These are phyloP conservation scores for Coemansia sp. DNA, from an alignment of 192 early-diverging fungal genomes.

Conservation along the genomic window DNA sequence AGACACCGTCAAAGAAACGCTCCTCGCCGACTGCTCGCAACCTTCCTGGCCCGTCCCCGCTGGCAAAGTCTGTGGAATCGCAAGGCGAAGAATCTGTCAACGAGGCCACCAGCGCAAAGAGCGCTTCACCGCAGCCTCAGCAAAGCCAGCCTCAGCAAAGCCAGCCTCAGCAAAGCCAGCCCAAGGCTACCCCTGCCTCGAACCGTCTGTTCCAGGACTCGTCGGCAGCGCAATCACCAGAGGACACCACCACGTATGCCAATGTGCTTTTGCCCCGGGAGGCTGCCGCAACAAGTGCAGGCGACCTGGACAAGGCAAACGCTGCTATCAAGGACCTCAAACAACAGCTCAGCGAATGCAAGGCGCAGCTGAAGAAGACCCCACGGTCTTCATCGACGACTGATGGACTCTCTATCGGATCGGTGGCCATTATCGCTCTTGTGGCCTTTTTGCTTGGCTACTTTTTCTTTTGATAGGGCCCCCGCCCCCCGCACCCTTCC, in stretches of 20 bases:
- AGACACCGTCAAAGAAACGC: not conserved
- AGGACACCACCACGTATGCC: conserved; percentile 16
- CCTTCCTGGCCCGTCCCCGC: conserved; percentile 36
- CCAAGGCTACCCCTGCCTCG: conserved; percentile 7
- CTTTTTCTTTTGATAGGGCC: conserved; percentile 62
- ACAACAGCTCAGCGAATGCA: conserved; percentile 39
- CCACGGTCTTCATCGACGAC: conserved; percentile 12
- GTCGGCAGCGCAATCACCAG: conserved; percentile 26
- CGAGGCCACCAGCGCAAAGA: conserved; percentile 2
- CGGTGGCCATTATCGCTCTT: conserved; percentile 61
- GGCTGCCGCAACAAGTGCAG: conserved; percentile 1
- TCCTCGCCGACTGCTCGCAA: conserved; percentile 13
- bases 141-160: not conserved
- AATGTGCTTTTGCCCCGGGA: not conserved
- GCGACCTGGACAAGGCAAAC: conserved; percentile 51
- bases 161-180: not conserved
- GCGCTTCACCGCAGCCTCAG: not conserved
- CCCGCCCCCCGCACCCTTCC: not conserved
- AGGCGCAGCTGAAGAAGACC: conserved; percentile 19
- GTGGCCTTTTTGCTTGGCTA: conserved; percentile 65
- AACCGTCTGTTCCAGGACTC: conserved; percentile 39
- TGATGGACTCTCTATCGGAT: conserved; percentile 66
- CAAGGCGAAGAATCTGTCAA: conserved; percentile 7
- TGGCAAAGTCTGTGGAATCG: conserved; percentile 23
- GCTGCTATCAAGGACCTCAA: conserved; percentile 43